These are phyloP conservation scores for Aspergillus costaricaensis DNA, from an alignment of 2,329 filamentous ascomycete genomes.

Conservation along the genomic window DNA sequence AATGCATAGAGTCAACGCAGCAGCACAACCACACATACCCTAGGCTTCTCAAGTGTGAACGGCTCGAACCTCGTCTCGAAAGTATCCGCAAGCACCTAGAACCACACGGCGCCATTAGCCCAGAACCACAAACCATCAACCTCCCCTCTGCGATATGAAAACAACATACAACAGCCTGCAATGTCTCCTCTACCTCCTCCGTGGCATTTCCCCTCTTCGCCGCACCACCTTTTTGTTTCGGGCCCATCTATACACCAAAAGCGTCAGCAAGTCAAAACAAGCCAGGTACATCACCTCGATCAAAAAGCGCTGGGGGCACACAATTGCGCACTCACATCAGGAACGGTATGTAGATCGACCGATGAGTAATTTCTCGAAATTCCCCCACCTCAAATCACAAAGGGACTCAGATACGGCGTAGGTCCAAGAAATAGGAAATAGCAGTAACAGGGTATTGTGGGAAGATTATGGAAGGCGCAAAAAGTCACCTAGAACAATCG, in stretches of 20 bases:
- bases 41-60: conserved; percentile 82
- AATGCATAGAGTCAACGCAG: neutral
- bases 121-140: neutral
- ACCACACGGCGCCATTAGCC: conserved; percentile 15
- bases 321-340: neutral
- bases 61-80: conserved; percentile 91
- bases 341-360: neutral
- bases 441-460: neutral
- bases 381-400: neutral
- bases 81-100: conserved; percentile 83
- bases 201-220: conserved; percentile 45
- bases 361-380: too few relatives aligned
- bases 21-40: conserved; percentile 58
- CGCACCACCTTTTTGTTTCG: conserved; percentile 36
- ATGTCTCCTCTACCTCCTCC: conserved; percentile 62
- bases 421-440: neutral
- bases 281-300: neutral
- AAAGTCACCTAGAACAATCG: neutral
- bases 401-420: neutral
- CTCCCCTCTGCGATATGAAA: neutral
- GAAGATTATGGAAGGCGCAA: neutral
- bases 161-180: conserved; percentile 62
- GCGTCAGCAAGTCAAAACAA: neutral
- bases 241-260: conserved; percentile 31
- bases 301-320: neutral